phyloP scores from a whole-genome alignment of 1,284 basidiomycete genomes.

The Neonothopanus nambi region DNA sequence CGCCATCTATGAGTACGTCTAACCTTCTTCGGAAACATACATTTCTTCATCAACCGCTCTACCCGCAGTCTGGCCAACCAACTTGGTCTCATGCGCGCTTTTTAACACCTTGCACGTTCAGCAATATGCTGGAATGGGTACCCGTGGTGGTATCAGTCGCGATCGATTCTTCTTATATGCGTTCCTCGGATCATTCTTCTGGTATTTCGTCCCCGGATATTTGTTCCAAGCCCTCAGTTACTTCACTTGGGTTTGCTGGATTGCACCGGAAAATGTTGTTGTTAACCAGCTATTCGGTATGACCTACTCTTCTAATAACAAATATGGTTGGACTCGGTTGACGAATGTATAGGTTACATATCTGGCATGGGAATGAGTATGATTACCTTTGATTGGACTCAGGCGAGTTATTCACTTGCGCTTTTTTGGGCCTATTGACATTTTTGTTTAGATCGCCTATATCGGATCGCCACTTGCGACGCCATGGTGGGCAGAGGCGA shows the following conservation, averaged over 20 bases:
- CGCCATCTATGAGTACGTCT: slow-evolving; percentile 84
- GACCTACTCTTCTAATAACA: not conserved
- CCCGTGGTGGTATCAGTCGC: slow-evolving; percentile 66
- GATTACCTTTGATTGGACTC: slow-evolving; percentile 76
- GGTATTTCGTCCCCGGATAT: slow-evolving; percentile 78
- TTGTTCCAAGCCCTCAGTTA: slow-evolving; percentile 67
- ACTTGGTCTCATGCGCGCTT: slow-evolving; percentile 77
- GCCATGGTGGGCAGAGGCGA: slow-evolving; percentile 80
- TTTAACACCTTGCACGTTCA: slow-evolving; percentile 62
- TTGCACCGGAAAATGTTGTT: slow-evolving; percentile 15
- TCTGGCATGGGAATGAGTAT: slow-evolving; percentile 79
- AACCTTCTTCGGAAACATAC: not conserved
- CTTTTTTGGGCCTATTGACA: not conserved
- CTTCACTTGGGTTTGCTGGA: slow-evolving; percentile 60
- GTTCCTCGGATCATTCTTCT: slow-evolving; percentile 56
- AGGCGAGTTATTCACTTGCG: slow-evolving; percentile 36
- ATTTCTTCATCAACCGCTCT: slow-evolving; percentile 8
- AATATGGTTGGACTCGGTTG: not conserved
- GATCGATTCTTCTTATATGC: slow-evolving; percentile 78
- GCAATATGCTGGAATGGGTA: slow-evolving; percentile 61
- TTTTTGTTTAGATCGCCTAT: slow-evolving; percentile 42
- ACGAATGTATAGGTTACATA: slow-evolving; percentile 56
- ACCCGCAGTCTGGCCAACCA: slow-evolving; percentile 76
- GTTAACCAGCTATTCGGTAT: slow-evolving; percentile 16
- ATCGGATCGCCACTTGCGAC: slow-evolving; percentile 62